Evolutionary conservation across 805 yeast species (phyloP).

Genomic region (Cyberlindnera mississippiensis): DNA sequence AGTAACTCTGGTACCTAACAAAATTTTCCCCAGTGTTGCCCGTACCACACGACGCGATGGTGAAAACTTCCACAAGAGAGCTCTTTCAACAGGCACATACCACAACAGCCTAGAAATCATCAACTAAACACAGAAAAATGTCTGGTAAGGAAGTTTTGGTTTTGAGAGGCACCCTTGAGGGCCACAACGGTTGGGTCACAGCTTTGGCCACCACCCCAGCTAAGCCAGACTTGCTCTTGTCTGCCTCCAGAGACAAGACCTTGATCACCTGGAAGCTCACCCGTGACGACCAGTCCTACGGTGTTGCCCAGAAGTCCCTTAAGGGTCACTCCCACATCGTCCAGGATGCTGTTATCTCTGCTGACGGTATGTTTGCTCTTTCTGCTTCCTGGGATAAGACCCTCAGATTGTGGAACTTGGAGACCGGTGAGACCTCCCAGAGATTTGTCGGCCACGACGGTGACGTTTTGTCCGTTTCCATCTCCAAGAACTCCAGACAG

Average conservation of each 20-base stretch:
- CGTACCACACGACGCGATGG: constrained; percentile 6
- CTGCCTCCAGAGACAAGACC: constrained; percentile 99
- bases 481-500: constrained; percentile 94
- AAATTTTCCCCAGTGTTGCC: constrained; percentile 6
- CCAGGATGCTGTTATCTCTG: constrained; percentile 94
- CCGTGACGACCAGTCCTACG: constrained; percentile 95
- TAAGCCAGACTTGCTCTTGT: constrained; percentile 96
- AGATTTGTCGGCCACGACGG: constrained; percentile 98
- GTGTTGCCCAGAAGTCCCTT: constrained; percentile 96
- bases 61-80: constrained; percentile 5
- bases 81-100: not conserved
- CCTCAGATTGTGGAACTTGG: constrained; percentile 96
- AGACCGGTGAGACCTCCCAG: constrained; percentile 87
- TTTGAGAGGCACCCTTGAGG: constrained; percentile 99
- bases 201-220: constrained; percentile 96
- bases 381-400: constrained; percentile 99
- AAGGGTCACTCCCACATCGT: constrained; percentile 99
- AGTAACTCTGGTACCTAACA: constrained; percentile 26
- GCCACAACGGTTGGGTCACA: constrained; percentile 97
- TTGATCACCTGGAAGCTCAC: constrained; percentile 96
- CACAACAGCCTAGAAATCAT: too few relatives aligned
- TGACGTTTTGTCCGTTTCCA: constrained; percentile 96
- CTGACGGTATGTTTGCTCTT: constrained; percentile 96
- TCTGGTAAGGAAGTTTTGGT: constrained; percentile 94
- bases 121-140: constrained; percentile 38